Evolutionary conservation across 2,329 filamentous ascomycete genomes (phyloP).

Genomic region (Colletotrichum godetiae): DNA sequence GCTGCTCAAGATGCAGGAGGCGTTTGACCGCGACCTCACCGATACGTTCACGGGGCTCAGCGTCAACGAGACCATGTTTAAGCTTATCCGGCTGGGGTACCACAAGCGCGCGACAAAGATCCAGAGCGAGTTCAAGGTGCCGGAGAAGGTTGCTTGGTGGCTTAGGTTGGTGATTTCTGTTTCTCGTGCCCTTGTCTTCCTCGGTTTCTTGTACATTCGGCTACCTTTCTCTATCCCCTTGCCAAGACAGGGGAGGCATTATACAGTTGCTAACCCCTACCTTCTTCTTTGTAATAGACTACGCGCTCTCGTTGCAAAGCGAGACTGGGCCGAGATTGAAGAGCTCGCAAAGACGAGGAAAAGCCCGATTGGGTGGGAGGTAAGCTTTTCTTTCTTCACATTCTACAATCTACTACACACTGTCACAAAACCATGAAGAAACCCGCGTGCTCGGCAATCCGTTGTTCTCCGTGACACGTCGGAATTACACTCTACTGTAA

Average conservation of each 20-base stretch:
- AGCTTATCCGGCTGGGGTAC: slow-evolving; percentile 84
- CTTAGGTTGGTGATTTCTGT: slow-evolving; percentile 60
- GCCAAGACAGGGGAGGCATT: background rate
- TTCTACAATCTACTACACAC: background rate
- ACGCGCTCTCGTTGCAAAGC: slow-evolving; percentile 86
- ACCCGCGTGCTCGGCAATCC: background rate
- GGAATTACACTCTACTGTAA: background rate
- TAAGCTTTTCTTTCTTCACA: slow-evolving; percentile 54
- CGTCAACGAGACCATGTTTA: slow-evolving; percentile 92
- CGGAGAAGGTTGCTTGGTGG: slow-evolving; percentile 93
- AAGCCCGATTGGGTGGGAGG: slow-evolving; percentile 96
- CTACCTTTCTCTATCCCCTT: slow-evolving; percentile 3
- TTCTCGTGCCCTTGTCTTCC: too few relatives aligned
- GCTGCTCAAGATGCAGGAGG: slow-evolving; percentile 86
- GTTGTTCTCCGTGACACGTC: background rate
- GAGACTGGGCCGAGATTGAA: slow-evolving; percentile 93
- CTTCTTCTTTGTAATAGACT: slow-evolving; percentile 63
- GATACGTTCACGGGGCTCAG: slow-evolving; percentile 84
- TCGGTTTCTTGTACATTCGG: too few relatives aligned
- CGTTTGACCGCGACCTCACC: slow-evolving; percentile 85
- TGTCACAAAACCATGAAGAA: background rate
- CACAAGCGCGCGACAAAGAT: slow-evolving; percentile 88
- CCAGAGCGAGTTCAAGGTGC: slow-evolving; percentile 91
- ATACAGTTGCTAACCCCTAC: background rate
- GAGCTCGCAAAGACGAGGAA: slow-evolving; percentile 83